phyloP scores from a whole-genome alignment of 2,329 filamentous ascomycete species.

The Ophiocordyceps robertsii region DNA sequence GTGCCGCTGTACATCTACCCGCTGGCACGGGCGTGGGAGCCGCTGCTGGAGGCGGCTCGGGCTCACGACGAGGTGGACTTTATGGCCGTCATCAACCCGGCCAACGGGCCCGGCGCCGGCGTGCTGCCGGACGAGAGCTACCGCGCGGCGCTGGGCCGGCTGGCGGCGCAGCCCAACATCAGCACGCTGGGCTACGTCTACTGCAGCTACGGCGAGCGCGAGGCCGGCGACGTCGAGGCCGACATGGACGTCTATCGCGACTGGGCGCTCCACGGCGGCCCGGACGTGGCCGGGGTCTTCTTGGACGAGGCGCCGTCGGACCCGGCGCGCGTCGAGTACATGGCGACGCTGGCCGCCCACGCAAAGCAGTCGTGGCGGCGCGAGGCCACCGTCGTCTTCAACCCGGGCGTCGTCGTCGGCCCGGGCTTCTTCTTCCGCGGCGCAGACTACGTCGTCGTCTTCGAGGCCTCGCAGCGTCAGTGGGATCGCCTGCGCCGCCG shows the following conservation, averaged over 20 bases:
- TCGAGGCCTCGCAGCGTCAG: constrained; percentile 18
- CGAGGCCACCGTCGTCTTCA: constrained; percentile 21
- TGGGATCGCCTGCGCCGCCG: constrained; percentile 2
- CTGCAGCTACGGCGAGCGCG: constrained; percentile 14
- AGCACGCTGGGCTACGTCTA: constrained; percentile 16
- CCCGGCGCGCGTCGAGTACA: constrained; percentile 7
- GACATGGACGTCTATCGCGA: constrained; percentile 31
- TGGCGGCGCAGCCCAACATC: constrained; percentile 12
- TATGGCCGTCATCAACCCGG: constrained; percentile 16
- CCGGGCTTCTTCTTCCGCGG: constrained; percentile 23
- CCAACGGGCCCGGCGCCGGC: constrained; percentile 14
- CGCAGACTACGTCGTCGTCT: constrained; percentile 30
- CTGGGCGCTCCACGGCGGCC: constrained; percentile 19
- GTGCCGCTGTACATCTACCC: constrained; percentile 21
- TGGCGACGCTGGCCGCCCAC: constrained; percentile 13
- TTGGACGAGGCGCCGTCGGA: constrained; percentile 30
- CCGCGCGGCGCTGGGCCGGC: constrained; percentile 8
- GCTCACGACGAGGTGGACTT: constrained; percentile 12
- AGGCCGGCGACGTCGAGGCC: constrained; percentile 7
- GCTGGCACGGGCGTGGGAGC: constrained; percentile 13
- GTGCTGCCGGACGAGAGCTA: constrained; percentile 15
- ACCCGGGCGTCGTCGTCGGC: constrained; percentile 29
- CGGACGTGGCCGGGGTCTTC: constrained; percentile 32
- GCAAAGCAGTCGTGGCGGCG: constrained; percentile 5
- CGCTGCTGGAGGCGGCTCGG: constrained; percentile 10